A percentile compares a stretch with the other conserved stretches of the same genome.
Evolutionary conservation across 345 rosid species (phyloP).

Genomic region (Sisymbrium altissimum): DNA sequence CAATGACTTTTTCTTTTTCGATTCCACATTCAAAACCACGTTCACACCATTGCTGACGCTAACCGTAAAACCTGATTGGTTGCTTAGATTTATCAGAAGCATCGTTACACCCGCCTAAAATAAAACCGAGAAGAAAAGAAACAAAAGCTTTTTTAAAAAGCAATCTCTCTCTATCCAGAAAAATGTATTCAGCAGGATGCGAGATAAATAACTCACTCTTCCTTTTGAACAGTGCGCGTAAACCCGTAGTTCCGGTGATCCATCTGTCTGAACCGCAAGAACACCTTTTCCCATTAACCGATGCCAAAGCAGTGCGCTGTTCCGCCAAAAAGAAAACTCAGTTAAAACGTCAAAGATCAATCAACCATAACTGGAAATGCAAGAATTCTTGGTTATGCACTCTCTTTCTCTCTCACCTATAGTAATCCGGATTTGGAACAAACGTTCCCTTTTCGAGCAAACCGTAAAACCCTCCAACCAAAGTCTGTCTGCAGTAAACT

Average conservation of each 20-base stretch:
- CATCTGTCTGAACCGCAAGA: slow-evolving; percentile 50
- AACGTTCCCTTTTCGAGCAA: slow-evolving; percentile 65
- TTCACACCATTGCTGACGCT: slow-evolving; percentile 42
- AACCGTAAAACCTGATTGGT: slow-evolving; percentile 49
- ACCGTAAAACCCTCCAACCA: slow-evolving; percentile 90
- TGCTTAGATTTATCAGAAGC: slow-evolving; percentile 80
- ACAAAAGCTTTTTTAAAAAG: not conserved
- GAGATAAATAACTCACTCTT: slow-evolving; percentile 56
- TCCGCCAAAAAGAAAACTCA: not conserved
- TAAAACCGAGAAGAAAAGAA: slow-evolving; percentile 22
- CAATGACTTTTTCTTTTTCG: slow-evolving; percentile 36
- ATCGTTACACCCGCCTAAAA: slow-evolving; percentile 75
- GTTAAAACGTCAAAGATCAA: not conserved
- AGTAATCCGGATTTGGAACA: slow-evolving; percentile 90
- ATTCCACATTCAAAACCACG: slow-evolving; percentile 24
- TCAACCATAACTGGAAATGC: not conserved
- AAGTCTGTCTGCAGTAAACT: slow-evolving; percentile 96
- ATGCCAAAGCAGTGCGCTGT: slow-evolving; percentile 95
- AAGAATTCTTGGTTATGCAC: not conserved
- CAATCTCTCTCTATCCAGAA: not conserved
- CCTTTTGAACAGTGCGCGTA: slow-evolving; percentile 95
- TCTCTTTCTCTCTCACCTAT: slow-evolving; percentile 52
- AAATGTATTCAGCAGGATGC: not conserved
- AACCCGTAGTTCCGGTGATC: slow-evolving; percentile 59
- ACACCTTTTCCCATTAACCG: slow-evolving; percentile 92